These are phyloP conservation scores for Pythium periplocum DNA, from an alignment of 352 stramenopile species.

Conservation along the genomic window DNA sequence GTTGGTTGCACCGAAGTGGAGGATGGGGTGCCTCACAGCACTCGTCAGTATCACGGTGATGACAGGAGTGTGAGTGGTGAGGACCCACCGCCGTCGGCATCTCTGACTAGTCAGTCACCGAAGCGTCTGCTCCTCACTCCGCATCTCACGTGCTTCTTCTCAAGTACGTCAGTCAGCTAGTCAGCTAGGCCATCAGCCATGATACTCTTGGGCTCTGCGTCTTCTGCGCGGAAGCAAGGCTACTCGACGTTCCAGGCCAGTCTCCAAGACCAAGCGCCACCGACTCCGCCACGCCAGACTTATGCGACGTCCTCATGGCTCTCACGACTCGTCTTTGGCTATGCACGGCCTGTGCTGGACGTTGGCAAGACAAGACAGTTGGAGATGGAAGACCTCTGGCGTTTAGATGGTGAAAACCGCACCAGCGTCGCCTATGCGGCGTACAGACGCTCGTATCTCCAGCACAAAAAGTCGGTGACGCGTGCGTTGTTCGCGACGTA, in stretches of 20 bases:
- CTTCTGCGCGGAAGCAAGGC: background rate
- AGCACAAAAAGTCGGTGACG: background rate
- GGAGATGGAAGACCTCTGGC: conserved; percentile 8
- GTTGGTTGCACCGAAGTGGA: too few species aligned
- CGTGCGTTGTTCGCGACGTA: conserved; percentile 3
- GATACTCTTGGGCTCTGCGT: background rate
- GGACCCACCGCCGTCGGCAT: too few species aligned
- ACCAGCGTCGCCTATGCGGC: background rate
- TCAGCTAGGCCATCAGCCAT: too few species aligned
- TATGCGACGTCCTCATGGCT: conserved; percentile 6
- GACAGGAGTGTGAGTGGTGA: too few species aligned
- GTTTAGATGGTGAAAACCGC: conserved; percentile 1
- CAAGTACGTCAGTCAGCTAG: too few species aligned
- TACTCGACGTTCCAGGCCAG: too few species aligned
- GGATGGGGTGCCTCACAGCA: too few species aligned
- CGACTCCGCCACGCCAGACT: background rate
- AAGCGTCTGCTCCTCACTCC: too few species aligned
- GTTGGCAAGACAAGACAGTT: background rate
- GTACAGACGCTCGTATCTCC: conserved; percentile 1
- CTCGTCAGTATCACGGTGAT: too few species aligned
- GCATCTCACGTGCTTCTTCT: too few species aligned
- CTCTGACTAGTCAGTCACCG: too few species aligned
- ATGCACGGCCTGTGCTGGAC: conserved; percentile 3
- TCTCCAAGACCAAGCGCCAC: background rate
- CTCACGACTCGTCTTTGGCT: conserved; percentile 6